Conservation (phyloP, 1,284 basidiomycete species). For the Thecaphora frezii region DNA sequence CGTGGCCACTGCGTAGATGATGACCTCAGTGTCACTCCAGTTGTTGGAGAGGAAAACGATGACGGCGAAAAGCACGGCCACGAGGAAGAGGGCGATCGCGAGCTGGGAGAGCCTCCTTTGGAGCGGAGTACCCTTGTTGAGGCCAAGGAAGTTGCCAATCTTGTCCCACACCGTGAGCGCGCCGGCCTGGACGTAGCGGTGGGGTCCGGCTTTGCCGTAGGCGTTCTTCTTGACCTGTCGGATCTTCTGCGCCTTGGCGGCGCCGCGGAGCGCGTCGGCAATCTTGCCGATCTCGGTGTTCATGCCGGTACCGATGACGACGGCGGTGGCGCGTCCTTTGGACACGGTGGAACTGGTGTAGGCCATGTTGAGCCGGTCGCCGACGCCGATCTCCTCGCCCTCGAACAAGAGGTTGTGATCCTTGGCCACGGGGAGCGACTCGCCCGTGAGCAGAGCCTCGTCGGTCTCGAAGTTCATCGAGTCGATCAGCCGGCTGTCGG, state of each 20-base stretch:
- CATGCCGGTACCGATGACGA: slow-evolving; percentile 70
- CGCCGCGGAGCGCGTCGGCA: slow-evolving; percentile 53
- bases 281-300: slow-evolving; percentile 57
- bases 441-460: slow-evolving; percentile 72
- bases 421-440: slow-evolving; percentile 69
- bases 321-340: slow-evolving; percentile 68
- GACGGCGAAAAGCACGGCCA: slow-evolving; percentile 58
- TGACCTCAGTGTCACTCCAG: slow-evolving; percentile 55
- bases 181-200: slow-evolving; percentile 60
- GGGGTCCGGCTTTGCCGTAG: slow-evolving; percentile 58
- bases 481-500: slow-evolving; percentile 55
- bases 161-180: slow-evolving; percentile 59
- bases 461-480: slow-evolving; percentile 62
- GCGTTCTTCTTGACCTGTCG: slow-evolving; percentile 64
- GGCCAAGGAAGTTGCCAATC: slow-evolving; percentile 57
- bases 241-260: slow-evolving; percentile 48
- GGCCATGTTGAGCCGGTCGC: slow-evolving; percentile 67
- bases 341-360: slow-evolving; percentile 69
- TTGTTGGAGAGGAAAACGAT: slow-evolving; percentile 60
- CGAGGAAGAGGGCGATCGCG: slow-evolving; percentile 54
- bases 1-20: slow-evolving; percentile 62
- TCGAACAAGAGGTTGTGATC: slow-evolving; percentile 48
- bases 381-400: slow-evolving; percentile 59
- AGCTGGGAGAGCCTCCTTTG: slow-evolving; percentile 59
- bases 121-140: slow-evolving; percentile 59